Base-by-base conservation (phyloP, 441 rosid species). In the Biscutella auriculata region DNA sequence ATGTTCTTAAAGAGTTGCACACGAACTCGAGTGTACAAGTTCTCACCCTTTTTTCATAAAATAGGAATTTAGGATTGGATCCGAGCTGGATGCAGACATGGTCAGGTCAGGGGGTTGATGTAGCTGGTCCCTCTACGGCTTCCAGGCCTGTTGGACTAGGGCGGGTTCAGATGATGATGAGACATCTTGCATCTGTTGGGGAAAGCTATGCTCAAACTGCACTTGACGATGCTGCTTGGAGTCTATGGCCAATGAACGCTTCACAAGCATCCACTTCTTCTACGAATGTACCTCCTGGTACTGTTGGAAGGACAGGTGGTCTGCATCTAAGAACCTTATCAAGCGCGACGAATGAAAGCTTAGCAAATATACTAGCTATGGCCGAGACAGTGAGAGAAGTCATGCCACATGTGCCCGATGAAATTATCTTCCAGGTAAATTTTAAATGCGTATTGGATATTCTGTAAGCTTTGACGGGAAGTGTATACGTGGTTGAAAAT, bases 131-230 rank as follows among this genome's bases (percentile, higher is more conserved):
- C 61, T 89, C 99, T 15, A 83, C 77, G 9, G 76, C 80, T 14
- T 71, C 64, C 56, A 76, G 96, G 79, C 63, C 99, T 6, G 96
- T 71, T 69, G 95, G 97, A 49, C 53, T 89, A 57, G 86, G 88
- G 35, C 73, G 96, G 66, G 96, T 93, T 68, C 95, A 93, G 81
- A 79, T 85, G 97, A 81, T 93, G 96, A 87, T 93, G 99, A 87
- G 97, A 74, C 97, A 89, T 73, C 89, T 93, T 57, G 95, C 99
- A 63, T 84, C 95, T 60, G 88, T 93, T 33, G 96, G 97, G 41
- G 98, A 88, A 72, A 86, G 91, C 53, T 92, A 92, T 71, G 86
- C 90, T 17, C 96, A 89, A 60, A 80, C 83, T 68, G 83, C 99
- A 61, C 76, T 87, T 36, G 99, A 93, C 19, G 97, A 93, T 73